phyloP scores from a whole-genome alignment of 176 grass and related monocot species.

The Oryza nivara region DNA sequence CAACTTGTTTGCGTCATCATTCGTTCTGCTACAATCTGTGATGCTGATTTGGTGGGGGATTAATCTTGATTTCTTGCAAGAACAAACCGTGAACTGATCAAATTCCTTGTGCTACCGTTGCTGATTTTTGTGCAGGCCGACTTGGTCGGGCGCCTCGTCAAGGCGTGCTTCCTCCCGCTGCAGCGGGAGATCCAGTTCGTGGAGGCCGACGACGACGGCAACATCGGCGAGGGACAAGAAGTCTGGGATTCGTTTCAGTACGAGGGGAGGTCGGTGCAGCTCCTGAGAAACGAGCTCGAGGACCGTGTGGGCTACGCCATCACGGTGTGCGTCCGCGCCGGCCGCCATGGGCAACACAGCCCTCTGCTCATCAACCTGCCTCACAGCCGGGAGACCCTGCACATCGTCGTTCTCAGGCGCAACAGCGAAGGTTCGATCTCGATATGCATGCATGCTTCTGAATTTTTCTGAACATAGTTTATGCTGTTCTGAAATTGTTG shows the following conservation, averaged over 20 bases:
- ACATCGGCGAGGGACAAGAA: too few species aligned
- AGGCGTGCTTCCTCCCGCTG: background rate
- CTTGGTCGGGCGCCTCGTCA: background rate
- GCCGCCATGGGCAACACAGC: background rate
- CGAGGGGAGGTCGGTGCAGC: conserved; percentile 8
- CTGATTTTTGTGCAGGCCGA: conserved; percentile 11
- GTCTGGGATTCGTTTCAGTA: background rate
- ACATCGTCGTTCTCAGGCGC: background rate
- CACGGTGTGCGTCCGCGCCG: conserved; percentile 27
- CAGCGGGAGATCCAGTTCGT: conserved; percentile 27
- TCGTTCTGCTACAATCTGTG: too few species aligned
- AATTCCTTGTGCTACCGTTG: background rate
- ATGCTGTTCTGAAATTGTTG: background rate
- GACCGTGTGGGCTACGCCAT: background rate
- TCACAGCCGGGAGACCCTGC: conserved; percentile 25
- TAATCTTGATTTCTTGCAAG: too few species aligned
- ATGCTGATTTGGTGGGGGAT: too few species aligned
- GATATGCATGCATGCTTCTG: background rate
- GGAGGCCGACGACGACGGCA: background rate
- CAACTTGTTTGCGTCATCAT: too few species aligned
- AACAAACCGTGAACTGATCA: background rate
- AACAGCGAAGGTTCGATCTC: background rate
- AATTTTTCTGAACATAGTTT: background rate
- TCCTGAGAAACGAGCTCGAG: background rate
- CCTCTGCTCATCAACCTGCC: conserved; percentile 39